Evolutionary conservation across 768 basidiomycete species (phyloP), one percentile per base, ranked within the genome.

Genomic region (Suillus discolor): DNA sequence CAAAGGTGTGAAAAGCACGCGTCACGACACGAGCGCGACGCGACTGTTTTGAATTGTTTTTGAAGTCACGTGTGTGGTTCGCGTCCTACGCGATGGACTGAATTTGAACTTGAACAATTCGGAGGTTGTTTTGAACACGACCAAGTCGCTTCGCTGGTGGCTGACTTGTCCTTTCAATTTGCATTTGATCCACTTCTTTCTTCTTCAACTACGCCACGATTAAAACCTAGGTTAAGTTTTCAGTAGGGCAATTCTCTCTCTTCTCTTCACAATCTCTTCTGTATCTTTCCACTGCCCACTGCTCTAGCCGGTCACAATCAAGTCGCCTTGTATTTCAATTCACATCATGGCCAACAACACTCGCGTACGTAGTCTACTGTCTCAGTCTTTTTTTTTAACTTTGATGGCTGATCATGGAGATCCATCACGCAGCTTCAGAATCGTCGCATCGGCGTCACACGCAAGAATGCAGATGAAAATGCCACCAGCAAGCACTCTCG

Each of bases 391-490:
- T 18, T 44, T 20, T 0, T 18, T 44, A 16, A 23, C 16, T 31
- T 64, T 59, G 45, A 64, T 36, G 31, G 59, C 6, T 57, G 38
- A 63, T 49, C 68, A 55, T 20, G 13, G 57, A 63, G 18, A 70
- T 64, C 44, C 54, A 44, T 47, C 69, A 69, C 66, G 68, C 70
- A 93, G 91, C 75, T 89, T 71, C 87, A 90, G 64, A 82, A 88
- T 79, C 89, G 92, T 71, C 87, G 92, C 71, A 79, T 84, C 57
- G 80, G 87, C 69, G 79, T 85, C 69, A 88, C 88, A 75, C 90
- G 91, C 71, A 85, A 82, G 75, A 92, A 90, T 76, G 86, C 80
- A 67, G 92, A 93, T 75, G 92, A 93, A 80, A 93, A 94, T 73
- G 89, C 91, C 59, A 84, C 83, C 72, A 86, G 84, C 71, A 86